Conservation (phyloP, 2,329 filamentous ascomycete species). For the Trichoderma sp. region DNA sequence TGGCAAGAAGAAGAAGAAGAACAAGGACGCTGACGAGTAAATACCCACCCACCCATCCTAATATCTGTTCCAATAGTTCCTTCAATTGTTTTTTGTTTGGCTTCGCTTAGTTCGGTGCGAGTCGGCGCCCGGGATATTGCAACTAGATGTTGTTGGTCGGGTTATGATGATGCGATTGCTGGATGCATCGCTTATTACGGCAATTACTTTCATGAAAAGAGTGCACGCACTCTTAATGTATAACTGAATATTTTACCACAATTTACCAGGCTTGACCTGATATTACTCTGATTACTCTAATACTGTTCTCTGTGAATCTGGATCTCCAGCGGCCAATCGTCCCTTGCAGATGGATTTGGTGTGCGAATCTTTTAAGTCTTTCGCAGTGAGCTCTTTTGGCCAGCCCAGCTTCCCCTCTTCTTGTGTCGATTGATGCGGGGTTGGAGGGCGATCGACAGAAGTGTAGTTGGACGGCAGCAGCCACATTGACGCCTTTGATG, state of each 20-base stretch:
- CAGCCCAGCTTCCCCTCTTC: conserved; percentile 8
- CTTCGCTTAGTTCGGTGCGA: conserved; percentile 47
- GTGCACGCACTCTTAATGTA: conserved; percentile 25
- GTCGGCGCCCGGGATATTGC: conserved; percentile 50
- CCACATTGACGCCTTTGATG: conserved; percentile 13
- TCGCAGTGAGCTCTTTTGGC: not conserved
- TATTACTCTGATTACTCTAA: not conserved
- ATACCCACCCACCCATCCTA: conserved; percentile 32
- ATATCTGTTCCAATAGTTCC: conserved; percentile 49
- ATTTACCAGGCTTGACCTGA: not conserved
- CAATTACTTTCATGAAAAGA: conserved; percentile 20
- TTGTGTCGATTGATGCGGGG: conserved; percentile 12
- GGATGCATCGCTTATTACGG: conserved; percentile 29
- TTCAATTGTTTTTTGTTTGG: conserved; percentile 44
- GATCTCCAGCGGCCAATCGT: not conserved
- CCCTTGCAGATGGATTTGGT: not conserved
- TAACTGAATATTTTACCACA: conserved; percentile 2
- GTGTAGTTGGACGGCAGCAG: conserved; percentile 13
- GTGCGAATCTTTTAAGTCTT: not conserved
- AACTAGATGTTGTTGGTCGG: conserved; percentile 48
- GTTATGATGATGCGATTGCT: conserved; percentile 28
- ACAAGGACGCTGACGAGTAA: conserved; percentile 56
- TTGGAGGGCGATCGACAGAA: not conserved
- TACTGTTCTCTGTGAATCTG: not conserved
- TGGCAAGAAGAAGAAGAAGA: conserved; percentile 75